Percentiles rank a stretch among this genome's conserved stretches.
Evolutionary conservation across 2,329 filamentous ascomycete species (phyloP).

Genomic region (Cadophora sp.): DNA sequence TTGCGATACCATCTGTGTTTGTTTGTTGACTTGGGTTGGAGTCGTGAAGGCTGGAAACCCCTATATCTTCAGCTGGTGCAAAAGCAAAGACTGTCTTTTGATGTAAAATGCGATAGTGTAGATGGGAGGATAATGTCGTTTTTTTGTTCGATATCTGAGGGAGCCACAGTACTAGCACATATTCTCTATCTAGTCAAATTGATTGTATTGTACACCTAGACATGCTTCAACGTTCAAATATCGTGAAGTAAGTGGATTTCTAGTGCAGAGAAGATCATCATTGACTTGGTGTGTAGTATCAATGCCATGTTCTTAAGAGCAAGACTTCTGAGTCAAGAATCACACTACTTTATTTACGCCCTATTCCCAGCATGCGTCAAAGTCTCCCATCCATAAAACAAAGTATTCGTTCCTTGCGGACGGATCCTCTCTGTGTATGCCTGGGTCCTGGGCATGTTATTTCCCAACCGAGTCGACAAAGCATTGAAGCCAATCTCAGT

Average conservation of each 20-base stretch:
- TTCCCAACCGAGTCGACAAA: constrained; percentile 33
- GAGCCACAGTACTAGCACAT: background rate
- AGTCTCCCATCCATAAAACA: constrained; percentile 31
- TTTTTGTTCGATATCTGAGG: background rate
- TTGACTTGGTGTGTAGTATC: background rate
- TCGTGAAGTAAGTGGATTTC: background rate
- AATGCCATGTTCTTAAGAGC: background rate
- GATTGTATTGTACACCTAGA: background rate
- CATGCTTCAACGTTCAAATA: background rate
- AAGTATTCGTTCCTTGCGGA: constrained; percentile 25
- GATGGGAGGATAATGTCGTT: background rate
- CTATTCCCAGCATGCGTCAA: constrained; percentile 28
- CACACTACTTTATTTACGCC: background rate
- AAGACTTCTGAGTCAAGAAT: background rate
- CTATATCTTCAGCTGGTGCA: background rate
- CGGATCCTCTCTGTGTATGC: constrained; percentile 26
- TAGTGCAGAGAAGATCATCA: background rate
- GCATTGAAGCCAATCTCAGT: constrained; percentile 43
- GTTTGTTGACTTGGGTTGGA: background rate
- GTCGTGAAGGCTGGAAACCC: background rate
- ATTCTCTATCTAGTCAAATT: background rate
- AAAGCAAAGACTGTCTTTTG: background rate
- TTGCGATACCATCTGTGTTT: background rate
- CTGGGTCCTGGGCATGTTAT: constrained; percentile 39
- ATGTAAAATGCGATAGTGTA: constrained; percentile 9